Evolutionary conservation across 1,139 yeast species (phyloP).

Genomic region (Geotrichum carabidarum): DNA sequence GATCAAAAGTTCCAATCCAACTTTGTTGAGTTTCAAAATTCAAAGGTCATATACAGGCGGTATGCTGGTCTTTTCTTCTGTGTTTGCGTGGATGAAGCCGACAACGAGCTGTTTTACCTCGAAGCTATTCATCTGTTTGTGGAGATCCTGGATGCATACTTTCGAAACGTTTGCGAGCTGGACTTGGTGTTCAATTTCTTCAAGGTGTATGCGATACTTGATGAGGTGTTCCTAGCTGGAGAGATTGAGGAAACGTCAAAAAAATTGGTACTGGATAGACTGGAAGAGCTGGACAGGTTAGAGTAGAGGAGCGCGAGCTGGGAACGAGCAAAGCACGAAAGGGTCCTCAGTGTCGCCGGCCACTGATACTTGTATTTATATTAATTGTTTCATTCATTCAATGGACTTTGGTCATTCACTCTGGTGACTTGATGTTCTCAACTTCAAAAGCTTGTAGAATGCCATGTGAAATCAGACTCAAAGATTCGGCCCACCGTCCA

Average conservation of each 20-base stretch:
- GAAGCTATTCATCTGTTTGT: constrained; percentile 86
- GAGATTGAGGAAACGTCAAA: constrained; percentile 80
- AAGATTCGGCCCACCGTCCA: too few relatives aligned
- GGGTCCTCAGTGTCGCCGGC: too few relatives aligned
- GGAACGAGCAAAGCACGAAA: too few relatives aligned
- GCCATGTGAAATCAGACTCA: too few relatives aligned
- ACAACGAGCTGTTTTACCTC: constrained; percentile 74
- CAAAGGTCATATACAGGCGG: constrained; percentile 76
- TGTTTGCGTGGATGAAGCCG: constrained; percentile 66
- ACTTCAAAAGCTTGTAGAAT: too few relatives aligned
- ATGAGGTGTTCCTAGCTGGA: constrained; percentile 79
- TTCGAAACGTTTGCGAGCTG: constrained; percentile 88
- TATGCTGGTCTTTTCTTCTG: constrained; percentile 91
- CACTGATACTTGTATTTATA: too few relatives aligned
- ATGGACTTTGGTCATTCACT: too few relatives aligned
- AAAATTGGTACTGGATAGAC: constrained; percentile 63
- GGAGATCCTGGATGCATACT: constrained; percentile 79
- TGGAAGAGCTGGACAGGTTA: constrained; percentile 40
- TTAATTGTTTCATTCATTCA: too few relatives aligned
- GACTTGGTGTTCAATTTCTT: constrained; percentile 91
- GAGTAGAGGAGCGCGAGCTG: constrained; percentile 19
- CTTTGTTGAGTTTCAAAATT: constrained; percentile 49
- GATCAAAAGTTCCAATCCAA: constrained; percentile 69
- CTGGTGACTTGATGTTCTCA: too few relatives aligned
- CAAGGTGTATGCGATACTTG: constrained; percentile 84